A percentile compares a stretch with the other conserved stretches of the same genome.
These are phyloP conservation scores for Cyclocybe cylindracea DNA, from an alignment of 768 basidiomycete genomes.

Conservation along the genomic window DNA sequence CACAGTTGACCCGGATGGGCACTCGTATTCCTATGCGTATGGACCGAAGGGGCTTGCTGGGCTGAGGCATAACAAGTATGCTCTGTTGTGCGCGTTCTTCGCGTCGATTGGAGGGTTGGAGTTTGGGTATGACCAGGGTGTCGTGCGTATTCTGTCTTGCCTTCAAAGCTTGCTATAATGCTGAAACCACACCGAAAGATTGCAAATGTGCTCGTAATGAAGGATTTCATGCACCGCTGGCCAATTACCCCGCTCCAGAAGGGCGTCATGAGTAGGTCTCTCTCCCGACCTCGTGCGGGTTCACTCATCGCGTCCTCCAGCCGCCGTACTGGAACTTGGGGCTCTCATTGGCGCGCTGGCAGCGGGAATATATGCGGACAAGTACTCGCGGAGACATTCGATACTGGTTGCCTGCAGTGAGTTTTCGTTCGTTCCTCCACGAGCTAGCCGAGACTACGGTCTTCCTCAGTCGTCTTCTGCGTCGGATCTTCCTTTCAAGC, in stretches of 20 bases:
- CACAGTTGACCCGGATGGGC: slow-evolving; percentile 33
- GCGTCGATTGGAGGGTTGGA: slow-evolving; percentile 77
- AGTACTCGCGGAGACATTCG: slow-evolving; percentile 63
- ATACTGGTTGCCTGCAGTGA: slow-evolving; percentile 70
- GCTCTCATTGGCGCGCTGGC: slow-evolving; percentile 74
- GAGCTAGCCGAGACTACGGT: neutral
- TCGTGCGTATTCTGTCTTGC: slow-evolving; percentile 33
- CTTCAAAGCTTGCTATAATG: neutral
- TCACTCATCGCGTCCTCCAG: slow-evolving; percentile 34
- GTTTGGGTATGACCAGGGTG: slow-evolving; percentile 86
- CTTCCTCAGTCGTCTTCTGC: slow-evolving; percentile 59
- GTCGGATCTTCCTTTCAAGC: slow-evolving; percentile 73
- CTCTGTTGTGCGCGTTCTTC: slow-evolving; percentile 68
- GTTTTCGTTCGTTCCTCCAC: slow-evolving; percentile 17
- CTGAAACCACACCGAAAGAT: slow-evolving; percentile 38
- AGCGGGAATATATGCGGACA: slow-evolving; percentile 70
- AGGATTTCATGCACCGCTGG: slow-evolving; percentile 68
- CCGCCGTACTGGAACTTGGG: slow-evolving; percentile 77
- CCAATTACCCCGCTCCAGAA: slow-evolving; percentile 72
- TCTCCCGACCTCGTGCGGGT: neutral
- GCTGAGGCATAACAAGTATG: slow-evolving; percentile 63
- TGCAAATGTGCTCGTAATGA: slow-evolving; percentile 84
- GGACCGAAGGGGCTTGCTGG: slow-evolving; percentile 72
- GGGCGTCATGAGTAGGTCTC: slow-evolving; percentile 70
- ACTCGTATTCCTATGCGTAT: slow-evolving; percentile 66